These are phyloP conservation scores for Passiflora organensis DNA, from an alignment of 345 rosid genomes.

Conservation along the genomic window DNA sequence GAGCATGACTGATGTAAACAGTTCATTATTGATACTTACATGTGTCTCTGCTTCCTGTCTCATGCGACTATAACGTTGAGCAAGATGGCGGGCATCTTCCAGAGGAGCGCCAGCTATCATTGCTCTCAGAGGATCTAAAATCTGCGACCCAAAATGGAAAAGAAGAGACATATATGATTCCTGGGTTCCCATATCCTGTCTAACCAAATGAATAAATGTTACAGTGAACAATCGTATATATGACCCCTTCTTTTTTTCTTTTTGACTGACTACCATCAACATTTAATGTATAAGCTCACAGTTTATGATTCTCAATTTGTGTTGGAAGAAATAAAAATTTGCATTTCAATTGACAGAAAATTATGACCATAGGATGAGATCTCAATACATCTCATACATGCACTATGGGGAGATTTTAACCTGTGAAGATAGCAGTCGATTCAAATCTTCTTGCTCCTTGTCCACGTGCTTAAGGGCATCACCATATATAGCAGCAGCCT, in stretches of 20 bases:
- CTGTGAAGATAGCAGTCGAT: constrained; percentile 67
- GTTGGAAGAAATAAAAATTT: no score
- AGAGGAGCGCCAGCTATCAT: constrained; percentile 67
- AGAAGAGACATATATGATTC: neutral
- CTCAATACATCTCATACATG: no score
- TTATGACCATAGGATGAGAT: no score
- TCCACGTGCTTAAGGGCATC: constrained; percentile 85
- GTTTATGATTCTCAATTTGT: no score
- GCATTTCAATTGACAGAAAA: no score
- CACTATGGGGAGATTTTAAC: constrained; percentile 22
- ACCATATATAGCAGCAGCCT: constrained; percentile 89
- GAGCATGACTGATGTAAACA: constrained; percentile 4
- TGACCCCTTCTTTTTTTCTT: no score
- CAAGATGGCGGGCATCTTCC: constrained; percentile 96
- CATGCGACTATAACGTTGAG: constrained; percentile 98
- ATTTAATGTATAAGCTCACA: no score
- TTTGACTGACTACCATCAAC: no score
- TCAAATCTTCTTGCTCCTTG: constrained; percentile 86
- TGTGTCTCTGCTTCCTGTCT: constrained; percentile 94
- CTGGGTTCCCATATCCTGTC: no score
- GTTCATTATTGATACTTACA: constrained; percentile 37
- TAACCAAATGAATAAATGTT: neutral
- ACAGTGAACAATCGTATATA: neutral
- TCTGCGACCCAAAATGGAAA: constrained; percentile 29
- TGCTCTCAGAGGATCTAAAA: constrained; percentile 91